Percentiles rank a stretch among this genome's conserved stretches.
These are phyloP conservation scores for Rhizopogon roseolus DNA, from an alignment of 768 basidiomycete genomes.

Conservation along the genomic window DNA sequence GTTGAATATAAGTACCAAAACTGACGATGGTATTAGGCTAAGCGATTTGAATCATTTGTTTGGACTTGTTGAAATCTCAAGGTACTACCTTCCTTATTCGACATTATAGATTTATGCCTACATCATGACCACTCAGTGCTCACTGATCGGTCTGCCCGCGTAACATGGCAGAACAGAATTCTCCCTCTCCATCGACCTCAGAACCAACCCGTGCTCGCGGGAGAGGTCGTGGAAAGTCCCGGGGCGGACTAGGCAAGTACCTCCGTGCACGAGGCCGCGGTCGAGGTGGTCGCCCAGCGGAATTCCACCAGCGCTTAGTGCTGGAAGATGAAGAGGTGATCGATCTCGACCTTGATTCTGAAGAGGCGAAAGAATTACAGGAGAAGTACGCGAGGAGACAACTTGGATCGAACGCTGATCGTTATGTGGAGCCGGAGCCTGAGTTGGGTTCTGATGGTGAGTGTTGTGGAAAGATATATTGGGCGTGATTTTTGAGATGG, in stretches of 20 bases:
- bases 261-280: slow-evolving; percentile 67
- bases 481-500: neutral
- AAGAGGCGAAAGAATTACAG: slow-evolving; percentile 43
- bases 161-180: neutral
- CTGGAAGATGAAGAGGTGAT: slow-evolving; percentile 51
- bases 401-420: slow-evolving; percentile 66
- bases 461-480: slow-evolving; percentile 6
- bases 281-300: slow-evolving; percentile 61
- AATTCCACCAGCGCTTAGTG: slow-evolving; percentile 55
- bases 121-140: neutral
- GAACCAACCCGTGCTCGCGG: slow-evolving; percentile 31
- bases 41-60: neutral
- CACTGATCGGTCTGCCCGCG: neutral
- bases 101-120: neutral
- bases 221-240: slow-evolving; percentile 50
- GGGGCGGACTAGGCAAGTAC: slow-evolving; percentile 72
- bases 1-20: no score
- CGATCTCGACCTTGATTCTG: slow-evolving; percentile 33
- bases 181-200: neutral
- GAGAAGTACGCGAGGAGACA: slow-evolving; percentile 53
- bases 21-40: no score
- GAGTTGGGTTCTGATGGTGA: slow-evolving; percentile 69
- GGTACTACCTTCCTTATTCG: neutral
- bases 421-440: slow-evolving; percentile 67
- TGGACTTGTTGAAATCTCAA: neutral